A percentile compares a stretch with the other conserved stretches of the same genome.
Evolutionary conservation across 2,329 filamentous ascomycete genomes (phyloP).

Genomic region (Chrysosporium queenslandicum): DNA sequence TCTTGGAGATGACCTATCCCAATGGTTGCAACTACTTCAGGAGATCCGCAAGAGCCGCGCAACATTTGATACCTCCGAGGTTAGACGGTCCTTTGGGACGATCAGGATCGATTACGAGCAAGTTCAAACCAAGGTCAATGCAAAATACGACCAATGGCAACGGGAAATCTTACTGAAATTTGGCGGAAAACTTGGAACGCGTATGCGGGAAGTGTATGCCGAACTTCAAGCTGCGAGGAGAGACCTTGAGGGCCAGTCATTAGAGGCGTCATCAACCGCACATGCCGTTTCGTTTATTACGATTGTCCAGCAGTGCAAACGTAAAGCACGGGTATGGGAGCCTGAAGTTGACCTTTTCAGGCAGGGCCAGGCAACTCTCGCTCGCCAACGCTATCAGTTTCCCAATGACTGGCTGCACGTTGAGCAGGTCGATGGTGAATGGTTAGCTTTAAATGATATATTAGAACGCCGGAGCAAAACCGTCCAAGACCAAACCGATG

Average conservation of each 20-base stretch:
- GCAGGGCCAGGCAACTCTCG: slow-evolving; percentile 85
- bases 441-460: slow-evolving; percentile 86
- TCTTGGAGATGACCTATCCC: slow-evolving; percentile 78
- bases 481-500: slow-evolving; percentile 92
- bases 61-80: slow-evolving; percentile 95
- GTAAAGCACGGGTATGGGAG: slow-evolving; percentile 86
- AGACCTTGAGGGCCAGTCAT: slow-evolving; percentile 80
- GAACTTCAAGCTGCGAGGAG: slow-evolving; percentile 85
- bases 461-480: slow-evolving; percentile 87
- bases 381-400: slow-evolving; percentile 87
- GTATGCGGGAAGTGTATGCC: slow-evolving; percentile 84
- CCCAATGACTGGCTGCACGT: slow-evolving; percentile 89
- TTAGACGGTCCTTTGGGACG: slow-evolving; percentile 84
- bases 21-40: slow-evolving; percentile 91
- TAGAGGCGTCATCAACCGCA: slow-evolving; percentile 89
- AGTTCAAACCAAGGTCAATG: slow-evolving; percentile 96
- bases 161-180: slow-evolving; percentile 94
- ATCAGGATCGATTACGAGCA: slow-evolving; percentile 96
- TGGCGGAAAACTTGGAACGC: slow-evolving; percentile 72
- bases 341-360: slow-evolving; percentile 94
- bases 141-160: slow-evolving; percentile 99
- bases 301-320: slow-evolving; percentile 89
- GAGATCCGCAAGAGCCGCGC: slow-evolving; percentile 91
- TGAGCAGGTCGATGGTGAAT: slow-evolving; percentile 92
- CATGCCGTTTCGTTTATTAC: slow-evolving; percentile 98